These are phyloP conservation scores for Albatrellus ellisii DNA, from an alignment of 768 basidiomycete genomes.

Conservation along the genomic window DNA sequence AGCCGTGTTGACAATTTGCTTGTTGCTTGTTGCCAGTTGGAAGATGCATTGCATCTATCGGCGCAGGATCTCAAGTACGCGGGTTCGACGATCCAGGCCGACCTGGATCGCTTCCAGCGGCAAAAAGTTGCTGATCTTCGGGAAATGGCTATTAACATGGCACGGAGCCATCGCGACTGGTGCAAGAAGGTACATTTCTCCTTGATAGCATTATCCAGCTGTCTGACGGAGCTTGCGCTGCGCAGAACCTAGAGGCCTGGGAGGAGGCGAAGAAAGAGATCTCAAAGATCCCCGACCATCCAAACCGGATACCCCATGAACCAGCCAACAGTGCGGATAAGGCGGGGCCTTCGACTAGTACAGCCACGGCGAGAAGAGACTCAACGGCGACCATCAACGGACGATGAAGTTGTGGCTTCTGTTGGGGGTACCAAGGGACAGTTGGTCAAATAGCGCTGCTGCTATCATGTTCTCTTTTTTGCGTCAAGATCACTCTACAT, in stretches of 20 bases:
- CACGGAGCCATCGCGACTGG: conserved; percentile 88
- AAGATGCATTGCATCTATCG: conserved; percentile 86
- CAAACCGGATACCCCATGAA: conserved; percentile 48
- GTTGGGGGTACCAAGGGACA: not conserved
- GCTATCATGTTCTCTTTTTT: not conserved
- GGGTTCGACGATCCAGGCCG: conserved; percentile 91
- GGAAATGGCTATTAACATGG: conserved; percentile 88
- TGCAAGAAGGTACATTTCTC: conserved; percentile 66
- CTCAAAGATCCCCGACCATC: conserved; percentile 81
- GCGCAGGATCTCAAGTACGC: conserved; percentile 95
- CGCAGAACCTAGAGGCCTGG: conserved; percentile 93
- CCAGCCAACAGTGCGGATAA: conserved; percentile 19
- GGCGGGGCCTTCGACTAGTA: conserved; percentile 3
- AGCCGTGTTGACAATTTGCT: conserved; percentile 5
- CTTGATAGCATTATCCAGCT: too few relatives aligned
- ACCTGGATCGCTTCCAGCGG: conserved; percentile 94
- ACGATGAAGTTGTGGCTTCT: conserved; percentile 18
- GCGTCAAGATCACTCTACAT: not conserved
- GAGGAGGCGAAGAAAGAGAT: conserved; percentile 91
- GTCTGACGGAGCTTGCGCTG: not conserved
- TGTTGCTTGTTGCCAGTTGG: conserved; percentile 42
- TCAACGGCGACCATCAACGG: conserved; percentile 65
- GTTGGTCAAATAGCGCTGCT: not conserved
- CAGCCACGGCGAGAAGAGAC: conserved; percentile 38
- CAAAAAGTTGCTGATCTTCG: conserved; percentile 96